Conservation (phyloP, 768 basidiomycete genomes). For the Boletus eberwhitei region DNA sequence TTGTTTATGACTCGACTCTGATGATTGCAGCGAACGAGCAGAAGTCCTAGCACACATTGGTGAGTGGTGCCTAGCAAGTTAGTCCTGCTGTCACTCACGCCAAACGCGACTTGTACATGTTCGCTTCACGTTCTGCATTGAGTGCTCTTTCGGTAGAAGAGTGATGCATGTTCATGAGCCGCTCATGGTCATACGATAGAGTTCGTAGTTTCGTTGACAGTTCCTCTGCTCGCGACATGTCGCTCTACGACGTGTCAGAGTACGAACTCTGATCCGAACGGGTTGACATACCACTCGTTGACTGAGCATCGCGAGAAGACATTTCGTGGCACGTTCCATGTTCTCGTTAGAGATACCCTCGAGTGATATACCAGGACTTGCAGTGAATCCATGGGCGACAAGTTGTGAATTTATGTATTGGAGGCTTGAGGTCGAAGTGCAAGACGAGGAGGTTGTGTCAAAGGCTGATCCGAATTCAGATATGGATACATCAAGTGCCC, state of each 20-base stretch:
- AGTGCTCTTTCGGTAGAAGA: constrained; percentile 57
- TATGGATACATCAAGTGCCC: constrained; percentile 47
- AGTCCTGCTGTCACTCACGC: constrained; percentile 46
- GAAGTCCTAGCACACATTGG: constrained; percentile 39
- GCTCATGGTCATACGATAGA: constrained; percentile 77
- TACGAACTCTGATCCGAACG: background rate
- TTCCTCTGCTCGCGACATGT: constrained; percentile 78
- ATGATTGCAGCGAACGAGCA: constrained; percentile 50
- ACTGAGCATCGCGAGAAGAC: constrained; percentile 70
- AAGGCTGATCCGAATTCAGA: constrained; percentile 42
- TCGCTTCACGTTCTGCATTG: constrained; percentile 76
- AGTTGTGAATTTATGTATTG: constrained; percentile 83
- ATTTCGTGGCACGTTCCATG: constrained; percentile 61
- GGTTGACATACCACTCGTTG: constrained; percentile 65
- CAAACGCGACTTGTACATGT: constrained; percentile 66
- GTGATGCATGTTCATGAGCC: constrained; percentile 63
- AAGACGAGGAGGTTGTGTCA: constrained; percentile 43
- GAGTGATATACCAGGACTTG: constrained; percentile 61
- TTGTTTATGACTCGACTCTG: constrained; percentile 68
- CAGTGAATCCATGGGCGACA: constrained; percentile 73
- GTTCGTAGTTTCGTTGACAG: constrained; percentile 72
- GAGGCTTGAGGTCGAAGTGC: constrained; percentile 54
- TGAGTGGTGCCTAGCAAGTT: constrained; percentile 5
- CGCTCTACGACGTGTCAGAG: constrained; percentile 43
- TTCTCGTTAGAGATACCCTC: constrained; percentile 59